A percentile compares a stretch with the other conserved stretches of the same genome.
Conservation (phyloP, 2,329 filamentous ascomycete genomes). For the Thielaviopsis populi region DNA sequence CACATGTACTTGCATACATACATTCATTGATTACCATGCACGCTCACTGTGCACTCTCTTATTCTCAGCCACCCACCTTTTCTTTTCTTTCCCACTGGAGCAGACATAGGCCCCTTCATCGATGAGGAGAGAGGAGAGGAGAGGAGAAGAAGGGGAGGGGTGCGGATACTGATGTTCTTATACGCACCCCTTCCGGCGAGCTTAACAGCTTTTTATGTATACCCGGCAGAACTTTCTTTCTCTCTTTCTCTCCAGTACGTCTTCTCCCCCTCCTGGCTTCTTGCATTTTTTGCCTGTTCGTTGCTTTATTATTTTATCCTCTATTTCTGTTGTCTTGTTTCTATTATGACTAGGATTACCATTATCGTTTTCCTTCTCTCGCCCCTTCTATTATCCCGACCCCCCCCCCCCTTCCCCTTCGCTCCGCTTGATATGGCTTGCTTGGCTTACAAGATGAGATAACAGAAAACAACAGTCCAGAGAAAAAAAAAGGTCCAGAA, state of each 20-base stretch:
- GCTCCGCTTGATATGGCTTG: background rate
- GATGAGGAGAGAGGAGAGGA: too few species aligned
- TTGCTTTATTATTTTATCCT: conserved; percentile 5
- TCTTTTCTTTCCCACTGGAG: background rate
- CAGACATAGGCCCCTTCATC: too few species aligned
- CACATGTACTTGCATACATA: background rate
- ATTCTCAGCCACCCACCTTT: background rate
- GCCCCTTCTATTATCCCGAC: background rate
- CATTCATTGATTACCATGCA: background rate
- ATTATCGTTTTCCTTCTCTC: background rate
- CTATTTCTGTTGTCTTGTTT: background rate
- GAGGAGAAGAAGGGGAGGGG: background rate
- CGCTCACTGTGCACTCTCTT: background rate
- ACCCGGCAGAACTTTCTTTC: background rate
- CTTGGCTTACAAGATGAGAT: background rate
- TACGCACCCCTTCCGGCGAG: too few species aligned
- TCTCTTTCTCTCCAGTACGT: background rate
- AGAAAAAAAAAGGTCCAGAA: background rate
- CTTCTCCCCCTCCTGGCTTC: background rate
- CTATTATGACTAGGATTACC: background rate
- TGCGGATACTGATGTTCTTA: too few species aligned
- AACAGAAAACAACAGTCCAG: background rate
- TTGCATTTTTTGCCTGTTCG: background rate
- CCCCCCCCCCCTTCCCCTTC: background rate
- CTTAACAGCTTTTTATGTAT: too few species aligned